These are phyloP conservation scores for Bothriochloa decipiens DNA, from an alignment of 176 grass and related monocot species.

Conservation along the genomic window DNA sequence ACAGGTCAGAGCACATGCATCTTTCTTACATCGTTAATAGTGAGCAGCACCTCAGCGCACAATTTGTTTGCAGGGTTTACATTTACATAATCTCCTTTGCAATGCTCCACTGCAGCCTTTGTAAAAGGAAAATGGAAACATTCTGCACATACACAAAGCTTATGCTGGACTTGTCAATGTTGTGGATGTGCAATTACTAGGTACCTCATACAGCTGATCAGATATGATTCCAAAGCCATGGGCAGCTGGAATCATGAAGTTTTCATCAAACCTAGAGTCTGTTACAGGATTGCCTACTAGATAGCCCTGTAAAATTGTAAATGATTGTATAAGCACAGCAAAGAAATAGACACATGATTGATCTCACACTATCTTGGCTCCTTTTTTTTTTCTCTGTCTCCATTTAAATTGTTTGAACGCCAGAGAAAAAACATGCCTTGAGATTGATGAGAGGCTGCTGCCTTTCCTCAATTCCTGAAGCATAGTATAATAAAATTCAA, in stretches of 20 bases:
- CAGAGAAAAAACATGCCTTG: not conserved
- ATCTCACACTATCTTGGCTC: not conserved
- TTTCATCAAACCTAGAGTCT: not conserved
- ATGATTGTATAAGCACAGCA: not conserved
- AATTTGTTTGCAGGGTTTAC: not conserved
- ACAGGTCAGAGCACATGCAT: not conserved
- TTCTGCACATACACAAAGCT: not conserved
- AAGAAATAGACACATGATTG: not conserved
- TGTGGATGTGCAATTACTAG: not conserved
- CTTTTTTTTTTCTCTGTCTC: not conserved
- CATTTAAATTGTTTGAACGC: not conserved
- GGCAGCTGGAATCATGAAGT: not conserved
- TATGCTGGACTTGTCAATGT: not conserved
- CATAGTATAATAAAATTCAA: not conserved
- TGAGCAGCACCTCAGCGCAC: not conserved
- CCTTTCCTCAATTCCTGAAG: not conserved
- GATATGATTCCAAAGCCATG: not conserved
- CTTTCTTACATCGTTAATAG: not conserved
- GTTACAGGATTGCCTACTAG: not conserved
- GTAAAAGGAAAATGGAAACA: not conserved
- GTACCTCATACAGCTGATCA: not conserved
- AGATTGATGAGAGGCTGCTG: not conserved
- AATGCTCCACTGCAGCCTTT: not conserved
- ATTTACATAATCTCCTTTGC: not conserved
- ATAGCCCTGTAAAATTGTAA: constrained; percentile 2